Conservation (phyloP, 805 yeast species). For the Candida silvatica region DNA sequence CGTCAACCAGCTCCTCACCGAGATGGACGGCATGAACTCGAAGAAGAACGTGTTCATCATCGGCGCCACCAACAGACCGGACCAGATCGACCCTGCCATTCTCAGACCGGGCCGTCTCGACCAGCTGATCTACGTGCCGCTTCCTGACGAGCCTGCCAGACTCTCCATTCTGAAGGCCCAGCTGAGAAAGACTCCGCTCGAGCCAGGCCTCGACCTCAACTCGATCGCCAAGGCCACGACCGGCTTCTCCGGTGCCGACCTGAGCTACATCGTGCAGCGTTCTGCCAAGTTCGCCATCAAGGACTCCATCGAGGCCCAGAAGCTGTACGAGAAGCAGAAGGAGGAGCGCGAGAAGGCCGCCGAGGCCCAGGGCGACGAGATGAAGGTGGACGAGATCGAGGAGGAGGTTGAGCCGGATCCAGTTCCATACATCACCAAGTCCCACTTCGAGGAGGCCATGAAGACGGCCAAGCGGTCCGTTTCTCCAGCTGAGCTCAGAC, state of each 20-base stretch:
- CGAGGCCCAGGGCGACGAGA: conserved; percentile 15
- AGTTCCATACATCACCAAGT: conserved; percentile 89
- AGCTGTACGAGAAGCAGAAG: conserved; percentile 38
- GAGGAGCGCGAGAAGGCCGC: conserved; percentile 36
- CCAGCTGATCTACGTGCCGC: conserved; percentile 96
- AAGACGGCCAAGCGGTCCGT: conserved; percentile 98
- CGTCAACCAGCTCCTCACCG: conserved; percentile 90
- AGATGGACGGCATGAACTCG: conserved; percentile 99
- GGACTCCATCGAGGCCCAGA: conserved; percentile 88
- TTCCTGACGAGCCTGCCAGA: conserved; percentile 95
- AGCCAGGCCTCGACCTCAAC: conserved; percentile 85
- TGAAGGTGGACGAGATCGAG: conserved; percentile 27
- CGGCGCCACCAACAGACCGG: conserved; percentile 99
- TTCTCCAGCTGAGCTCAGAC: conserved; percentile 93
- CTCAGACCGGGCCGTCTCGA: conserved; percentile 99
- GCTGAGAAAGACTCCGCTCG: conserved; percentile 96
- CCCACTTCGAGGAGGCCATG: conserved; percentile 98
- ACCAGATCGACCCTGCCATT: conserved; percentile 97
- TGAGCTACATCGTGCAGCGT: conserved; percentile 94
- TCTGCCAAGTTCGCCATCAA: conserved; percentile 98
- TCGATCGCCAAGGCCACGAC: conserved; percentile 92
- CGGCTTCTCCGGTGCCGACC: conserved; percentile 99
- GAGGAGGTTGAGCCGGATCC: conserved; percentile 63
- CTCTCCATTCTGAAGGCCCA: conserved; percentile 90
- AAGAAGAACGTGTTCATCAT: conserved; percentile 97